phyloP scores from a whole-genome alignment of 1,284 basidiomycete genomes.

The Sanghuangporus weigelae region DNA sequence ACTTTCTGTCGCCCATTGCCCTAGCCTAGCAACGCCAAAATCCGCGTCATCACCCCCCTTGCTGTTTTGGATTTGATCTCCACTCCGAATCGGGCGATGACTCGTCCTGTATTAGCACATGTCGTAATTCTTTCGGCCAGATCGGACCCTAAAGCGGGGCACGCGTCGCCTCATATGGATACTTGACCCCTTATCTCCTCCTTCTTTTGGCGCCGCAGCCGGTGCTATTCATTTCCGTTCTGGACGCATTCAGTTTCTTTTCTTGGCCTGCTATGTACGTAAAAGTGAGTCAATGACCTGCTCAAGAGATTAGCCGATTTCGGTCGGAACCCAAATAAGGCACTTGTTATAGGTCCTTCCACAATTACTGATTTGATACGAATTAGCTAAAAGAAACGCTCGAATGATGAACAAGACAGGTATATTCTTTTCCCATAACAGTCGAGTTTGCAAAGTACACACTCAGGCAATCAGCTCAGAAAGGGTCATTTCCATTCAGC shows the following conservation, averaged over 20 bases:
- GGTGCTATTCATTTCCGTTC: neutral
- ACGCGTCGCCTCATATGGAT: neutral
- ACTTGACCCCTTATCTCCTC: neutral
- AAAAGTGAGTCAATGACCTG: neutral
- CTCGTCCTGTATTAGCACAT: neutral
- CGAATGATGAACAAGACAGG: too few relatives aligned
- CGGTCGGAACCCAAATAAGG: neutral
- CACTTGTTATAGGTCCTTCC: too few relatives aligned
- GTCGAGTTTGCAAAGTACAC: too few relatives aligned
- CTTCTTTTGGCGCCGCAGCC: constrained; percentile 5
- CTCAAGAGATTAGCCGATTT: neutral
- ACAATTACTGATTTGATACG: too few relatives aligned
- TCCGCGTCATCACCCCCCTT: neutral
- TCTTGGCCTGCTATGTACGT: neutral
- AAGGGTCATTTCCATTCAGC: too few relatives aligned
- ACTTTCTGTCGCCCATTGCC: neutral
- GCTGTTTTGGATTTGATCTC: neutral
- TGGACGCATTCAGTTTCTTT: neutral
- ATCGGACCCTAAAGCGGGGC: neutral
- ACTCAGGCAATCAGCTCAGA: too few relatives aligned
- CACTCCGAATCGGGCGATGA: neutral
- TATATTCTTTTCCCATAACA: too few relatives aligned
- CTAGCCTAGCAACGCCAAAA: neutral
- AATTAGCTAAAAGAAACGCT: too few relatives aligned
- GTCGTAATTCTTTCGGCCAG: neutral